Evolutionary conservation across 2,329 filamentous ascomycete genomes (phyloP).

Genomic region (Diaporthe capsici): DNA sequence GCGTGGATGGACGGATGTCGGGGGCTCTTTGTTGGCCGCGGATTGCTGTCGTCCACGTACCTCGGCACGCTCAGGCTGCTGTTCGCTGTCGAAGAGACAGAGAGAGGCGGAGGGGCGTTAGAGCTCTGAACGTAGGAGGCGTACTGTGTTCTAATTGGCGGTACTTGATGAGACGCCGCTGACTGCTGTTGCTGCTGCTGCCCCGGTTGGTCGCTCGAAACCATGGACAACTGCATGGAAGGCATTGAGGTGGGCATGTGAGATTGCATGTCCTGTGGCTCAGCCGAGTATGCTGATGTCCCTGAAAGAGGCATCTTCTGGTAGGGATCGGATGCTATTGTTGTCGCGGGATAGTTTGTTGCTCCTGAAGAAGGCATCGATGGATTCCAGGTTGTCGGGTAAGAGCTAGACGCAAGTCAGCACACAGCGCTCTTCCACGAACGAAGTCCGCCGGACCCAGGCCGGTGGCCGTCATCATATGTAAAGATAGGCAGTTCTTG

Average conservation of each 20-base stretch:
- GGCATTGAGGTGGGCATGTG: conserved; percentile 68
- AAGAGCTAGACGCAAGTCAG: conserved; percentile 60
- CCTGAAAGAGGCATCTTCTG: conserved; percentile 67
- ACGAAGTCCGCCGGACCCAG: background rate
- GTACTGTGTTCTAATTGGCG: conserved; percentile 67
- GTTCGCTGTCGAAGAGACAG: conserved; percentile 59
- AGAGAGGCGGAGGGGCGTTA: conserved; percentile 65
- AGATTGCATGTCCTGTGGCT: conserved; percentile 68
- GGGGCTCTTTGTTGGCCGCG: conserved; percentile 69
- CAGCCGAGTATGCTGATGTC: conserved; percentile 61
- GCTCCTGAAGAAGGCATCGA: conserved; percentile 64
- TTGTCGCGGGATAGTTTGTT: conserved; percentile 64
- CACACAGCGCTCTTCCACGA: conserved; percentile 45
- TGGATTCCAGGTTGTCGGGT: conserved; percentile 68
- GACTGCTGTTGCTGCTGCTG: conserved; percentile 38
- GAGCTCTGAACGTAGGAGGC: conserved; percentile 65
- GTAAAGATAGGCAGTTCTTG: background rate
- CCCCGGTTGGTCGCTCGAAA: conserved; percentile 62
- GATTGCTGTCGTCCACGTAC: conserved; percentile 67
- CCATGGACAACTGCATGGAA: conserved; percentile 66
- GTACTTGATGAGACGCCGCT: conserved; percentile 39
- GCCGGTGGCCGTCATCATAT: background rate
- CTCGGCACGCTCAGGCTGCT: conserved; percentile 67
- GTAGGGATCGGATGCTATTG: conserved; percentile 66
- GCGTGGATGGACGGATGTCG: conserved; percentile 69